Evolutionary conservation across 192 early-diverging fungal genomes (phyloP).

Genomic region (Geosiphon pyriformis): DNA sequence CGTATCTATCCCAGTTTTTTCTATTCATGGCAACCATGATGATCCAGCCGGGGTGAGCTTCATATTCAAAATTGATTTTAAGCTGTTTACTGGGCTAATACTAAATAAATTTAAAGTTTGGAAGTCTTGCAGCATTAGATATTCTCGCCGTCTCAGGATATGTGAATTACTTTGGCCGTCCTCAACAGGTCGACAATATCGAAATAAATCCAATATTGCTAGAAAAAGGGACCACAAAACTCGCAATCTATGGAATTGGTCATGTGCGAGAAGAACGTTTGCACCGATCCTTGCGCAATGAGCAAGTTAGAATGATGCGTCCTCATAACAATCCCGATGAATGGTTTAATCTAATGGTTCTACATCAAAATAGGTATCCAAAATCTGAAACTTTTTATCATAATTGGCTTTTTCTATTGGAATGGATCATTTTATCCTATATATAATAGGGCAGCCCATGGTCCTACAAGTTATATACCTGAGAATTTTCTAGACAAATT

Average conservation of each 20-base stretch:
- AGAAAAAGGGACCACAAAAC: conserved; percentile 65
- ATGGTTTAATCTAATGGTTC: conserved; percentile 88
- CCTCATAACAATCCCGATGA: conserved; percentile 59
- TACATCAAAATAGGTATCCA: conserved; percentile 84
- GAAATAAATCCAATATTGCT: conserved; percentile 75
- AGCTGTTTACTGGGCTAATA: neutral
- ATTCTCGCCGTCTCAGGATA: conserved; percentile 70
- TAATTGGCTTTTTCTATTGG: neutral
- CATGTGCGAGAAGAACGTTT: conserved; percentile 90
- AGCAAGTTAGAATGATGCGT: conserved; percentile 67
- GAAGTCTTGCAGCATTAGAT: conserved; percentile 79
- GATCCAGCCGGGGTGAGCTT: conserved; percentile 73
- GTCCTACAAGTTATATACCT: conserved; percentile 80
- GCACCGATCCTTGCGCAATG: conserved; percentile 65
- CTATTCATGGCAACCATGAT: conserved; percentile 97
- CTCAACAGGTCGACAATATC: conserved; percentile 67
- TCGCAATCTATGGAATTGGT: conserved; percentile 88
- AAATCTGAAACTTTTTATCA: neutral
- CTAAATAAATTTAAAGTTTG: conserved; percentile 40
- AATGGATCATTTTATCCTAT: neutral
- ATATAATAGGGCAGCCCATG: conserved; percentile 61
- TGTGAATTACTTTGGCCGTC: conserved; percentile 91
- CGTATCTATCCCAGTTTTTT: conserved; percentile 81
- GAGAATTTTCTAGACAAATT: conserved; percentile 78
- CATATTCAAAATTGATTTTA: neutral